phyloP scores from a whole-genome alignment of 192 early-diverging fungal genomes.

The Haplosporangium gracile region DNA sequence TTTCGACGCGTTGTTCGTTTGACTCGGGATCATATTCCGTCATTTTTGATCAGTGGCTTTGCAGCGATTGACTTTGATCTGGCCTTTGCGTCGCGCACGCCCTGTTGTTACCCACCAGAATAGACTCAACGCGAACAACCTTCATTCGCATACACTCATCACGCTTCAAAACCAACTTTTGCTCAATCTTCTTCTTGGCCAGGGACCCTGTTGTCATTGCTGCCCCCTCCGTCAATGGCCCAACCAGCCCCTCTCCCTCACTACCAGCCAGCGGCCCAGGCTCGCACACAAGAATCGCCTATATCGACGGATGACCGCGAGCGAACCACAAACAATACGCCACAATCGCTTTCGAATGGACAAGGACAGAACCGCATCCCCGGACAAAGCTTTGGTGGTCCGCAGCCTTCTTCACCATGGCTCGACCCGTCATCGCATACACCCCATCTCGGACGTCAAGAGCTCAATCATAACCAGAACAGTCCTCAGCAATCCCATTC shows the following conservation, averaged over 20 bases:
- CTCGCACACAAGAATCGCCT: background rate
- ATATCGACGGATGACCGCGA: background rate
- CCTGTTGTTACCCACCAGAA: background rate
- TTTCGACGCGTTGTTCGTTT: background rate
- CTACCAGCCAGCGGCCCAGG: background rate
- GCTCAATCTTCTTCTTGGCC: background rate
- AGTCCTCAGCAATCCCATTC: conserved; percentile 4
- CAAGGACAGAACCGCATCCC: background rate
- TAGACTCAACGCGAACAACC: too few species aligned
- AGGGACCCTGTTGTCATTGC: background rate
- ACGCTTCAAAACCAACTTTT: background rate
- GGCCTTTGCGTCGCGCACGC: background rate
- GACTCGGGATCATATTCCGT: background rate
- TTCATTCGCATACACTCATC: background rate
- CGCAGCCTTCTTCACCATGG: background rate
- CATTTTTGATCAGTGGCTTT: conserved; percentile 11
- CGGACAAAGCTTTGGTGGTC: background rate
- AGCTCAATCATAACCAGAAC: background rate
- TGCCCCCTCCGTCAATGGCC: conserved; percentile 3
- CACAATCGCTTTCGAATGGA: background rate
- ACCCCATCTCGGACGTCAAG: background rate
- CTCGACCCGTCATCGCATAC: conserved; percentile 1
- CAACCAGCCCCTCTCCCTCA: background rate
- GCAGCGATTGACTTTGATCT: background rate
- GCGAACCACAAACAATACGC: background rate